Evolutionary conservation across 495 filamentous ascomycete species (phyloP), one percentile per base, ranked within the genome.

Genomic region (Aspergillus indologenus): DNA sequence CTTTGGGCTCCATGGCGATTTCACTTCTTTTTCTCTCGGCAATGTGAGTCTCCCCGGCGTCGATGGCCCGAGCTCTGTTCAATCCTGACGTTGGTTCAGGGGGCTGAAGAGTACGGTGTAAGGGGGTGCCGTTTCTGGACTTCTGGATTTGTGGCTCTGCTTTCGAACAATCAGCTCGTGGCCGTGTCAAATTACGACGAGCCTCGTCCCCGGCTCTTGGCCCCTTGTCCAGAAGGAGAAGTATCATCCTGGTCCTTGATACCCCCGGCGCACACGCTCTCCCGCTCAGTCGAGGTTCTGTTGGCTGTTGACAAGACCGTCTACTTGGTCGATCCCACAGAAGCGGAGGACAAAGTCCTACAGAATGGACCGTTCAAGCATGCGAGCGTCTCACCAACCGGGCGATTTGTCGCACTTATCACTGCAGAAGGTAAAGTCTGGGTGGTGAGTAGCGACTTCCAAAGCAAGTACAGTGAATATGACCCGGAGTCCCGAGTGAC

Each of bases 381-480:
- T 67, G 87, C 95, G 42, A 85, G 85, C 61, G 88, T 96, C 24
- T 97, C 92, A 5, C 92, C 95, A 0, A 93, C 94, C 57, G 95
- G 95, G 8, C 87, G 85, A 53, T 95, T 90, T 64, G 87, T 90
- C 4, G 88, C 90, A 0, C 82, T 98, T 23, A 96, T 96, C 65
- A 93, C 91, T 2, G 77, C 85, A 4, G 87, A 91, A 60, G 90
- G 92, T 51, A 92, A 88, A 68, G 84, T 94, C 23, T 96, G 92
- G 83, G 91, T 98, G 43, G 92, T 98, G 57, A 94, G 87, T 62
- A 90, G 88, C 59, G 93, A 98, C 68, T 98, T 97, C 71, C 90
- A 96, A 68, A 89, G 86, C 61, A 88, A 92, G 57, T 77, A 96
- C 59, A 92, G 90, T 68, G 93, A 98, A 68, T 91, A 97, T 68